Base-by-base conservation (phyloP, 768 basidiomycete species). In the button mushroom (Agaricus bisporus) region DNA sequence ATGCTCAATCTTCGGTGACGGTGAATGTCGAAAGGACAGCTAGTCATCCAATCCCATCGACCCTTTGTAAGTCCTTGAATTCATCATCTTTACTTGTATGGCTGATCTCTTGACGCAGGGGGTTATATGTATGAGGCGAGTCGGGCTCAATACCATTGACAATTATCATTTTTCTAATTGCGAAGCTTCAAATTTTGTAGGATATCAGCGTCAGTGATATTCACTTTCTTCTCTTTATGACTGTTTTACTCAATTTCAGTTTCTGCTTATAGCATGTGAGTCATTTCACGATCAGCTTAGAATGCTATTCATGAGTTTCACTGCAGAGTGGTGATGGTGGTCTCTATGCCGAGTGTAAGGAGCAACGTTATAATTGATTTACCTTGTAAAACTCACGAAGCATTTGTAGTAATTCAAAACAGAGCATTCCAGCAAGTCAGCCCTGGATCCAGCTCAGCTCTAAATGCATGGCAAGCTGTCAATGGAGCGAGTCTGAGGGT, bases 351-450 rank as follows among this genome's bases (percentile, higher is more conserved):
- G 84, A 85, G 64, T 62, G 82, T 81, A 47, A 46, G 32, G 32
- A 8, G 71, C 63, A 15, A n/a, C 44, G 14, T 22, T n/a, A 7
- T 20, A 18, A 29, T 22, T 20, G 9, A 46, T 11, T 12, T 39
- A 11, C 36, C 10, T 45, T 2, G 8, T n/a, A 18, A 32, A 22
- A 22, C 5, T 38, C 15, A 10, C 26, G 26, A 22, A 2, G 32
- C 11, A 36, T 15, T 6, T 15, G 6, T 56, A 83, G 82, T 85
- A n/a, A 70, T 86, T 2, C 83, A 81, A 63, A 87, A 87, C 60
- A 72, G 85, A 17, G 85, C 85, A 2, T 84, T 86, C 63, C 85
- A 86, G 60, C 72, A 80, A 57, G 81, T 84, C 26, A 72, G 75
- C 3, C 76, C 83, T 15, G 71, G 82, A 53, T 79, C 78, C 4